phyloP scores from a whole-genome alignment of 2,329 filamentous ascomycete species.

The Chalara sp. region DNA sequence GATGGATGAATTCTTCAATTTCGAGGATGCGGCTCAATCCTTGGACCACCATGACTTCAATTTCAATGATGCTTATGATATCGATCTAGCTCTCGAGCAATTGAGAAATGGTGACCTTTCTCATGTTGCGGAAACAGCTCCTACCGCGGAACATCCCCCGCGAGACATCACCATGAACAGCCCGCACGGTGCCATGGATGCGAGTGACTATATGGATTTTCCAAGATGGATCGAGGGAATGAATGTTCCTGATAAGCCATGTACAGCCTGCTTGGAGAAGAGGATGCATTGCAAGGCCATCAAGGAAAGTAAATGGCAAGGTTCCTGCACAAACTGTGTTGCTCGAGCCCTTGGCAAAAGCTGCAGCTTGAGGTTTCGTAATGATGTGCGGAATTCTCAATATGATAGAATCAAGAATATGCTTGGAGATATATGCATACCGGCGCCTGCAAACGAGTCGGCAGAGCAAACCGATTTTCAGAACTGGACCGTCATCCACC shows the following conservation, averaged over 20 bases:
- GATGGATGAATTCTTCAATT: constrained; percentile 57
- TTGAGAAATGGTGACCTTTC: constrained; percentile 52
- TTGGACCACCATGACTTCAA: constrained; percentile 7
- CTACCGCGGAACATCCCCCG: constrained; percentile 24
- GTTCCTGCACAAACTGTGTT: constrained; percentile 57
- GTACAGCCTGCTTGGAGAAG: constrained; percentile 43
- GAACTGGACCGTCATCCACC: constrained; percentile 11
- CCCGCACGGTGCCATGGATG: constrained; percentile 21
- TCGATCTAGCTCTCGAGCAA: constrained; percentile 49
- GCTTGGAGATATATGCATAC: no score
- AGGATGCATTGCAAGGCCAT: constrained; percentile 55
- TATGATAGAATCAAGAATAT: constrained; percentile 10
- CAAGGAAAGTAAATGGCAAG: constrained; percentile 50
- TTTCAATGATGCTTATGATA: constrained; percentile 28
- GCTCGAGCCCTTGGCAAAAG: constrained; percentile 50
- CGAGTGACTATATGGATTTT: constrained; percentile 36
- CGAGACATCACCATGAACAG: constrained; percentile 22
- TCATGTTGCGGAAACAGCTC: constrained; percentile 40
- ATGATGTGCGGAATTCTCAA: no score
- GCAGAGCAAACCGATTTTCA: constrained; percentile 6
- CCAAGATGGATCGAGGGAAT: constrained; percentile 26
- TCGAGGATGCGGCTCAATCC: constrained; percentile 41
- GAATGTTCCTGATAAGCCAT: constrained; percentile 33
- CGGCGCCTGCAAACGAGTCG: neutral
- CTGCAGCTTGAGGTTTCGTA: constrained; percentile 44